Base-by-base conservation (phyloP, 2,329 filamentous ascomycete species). In the Colletotrichum abscissum region DNA sequence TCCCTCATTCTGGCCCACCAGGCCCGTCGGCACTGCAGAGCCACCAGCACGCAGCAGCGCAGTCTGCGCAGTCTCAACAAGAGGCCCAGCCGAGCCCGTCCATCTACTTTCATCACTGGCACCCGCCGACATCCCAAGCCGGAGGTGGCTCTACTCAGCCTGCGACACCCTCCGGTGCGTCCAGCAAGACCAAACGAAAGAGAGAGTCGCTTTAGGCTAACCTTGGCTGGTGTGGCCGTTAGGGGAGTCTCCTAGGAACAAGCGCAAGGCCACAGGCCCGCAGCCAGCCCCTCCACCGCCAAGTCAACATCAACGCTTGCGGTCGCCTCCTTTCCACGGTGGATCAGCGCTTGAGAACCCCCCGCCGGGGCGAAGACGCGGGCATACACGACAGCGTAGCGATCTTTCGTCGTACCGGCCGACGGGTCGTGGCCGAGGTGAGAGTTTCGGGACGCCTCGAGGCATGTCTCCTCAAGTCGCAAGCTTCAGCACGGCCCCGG, bases 71-170 rank as follows among this genome's bases (percentile, higher is more conserved):
- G 67, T 83, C 86, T 72, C 90, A 92, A 77, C 89, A 93, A 76
- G 90, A 91, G 59, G 83, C 90, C 57, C 87, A 92, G 75, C 88
- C 91, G 22, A 94, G 93, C 54, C 91, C 93, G 0, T 93, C 92
- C 26, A 93, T 97, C 60, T 97, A 94, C 82, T 98, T 98, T 81
- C 94, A 97, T 80, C 94, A 97, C 80, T 98, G 95, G 95, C 93
- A 96, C 73, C 95, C 95, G 58, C 95, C 95, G 16, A 89, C 88
- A 26, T 89, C 91, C 75, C 89, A 93, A 82, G 86, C 87, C 75
- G 88, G 89, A 73, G 84, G 87, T 76, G 85, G 87, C 80, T 87
- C 89, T 70, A 90, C 91, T 78, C 92, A 93, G 80, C 92, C 93
- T 74, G 90, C 89, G 78, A 93, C 93, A 75, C 92, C 94, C 79